phyloP scores from a whole-genome alignment of 345 rosid genomes.

The sweet orange (Citrus sinensis) region DVS_A1.0 CM039163.1:46676001-46676500 shows the following conservation, averaged over 20 bases:
- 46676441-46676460: conserved; percentile 77
- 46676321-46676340: conserved; percentile 5
- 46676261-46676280: neutral
- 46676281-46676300: neutral
- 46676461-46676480: conserved; percentile 85
- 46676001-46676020: neutral
- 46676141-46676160: neutral
- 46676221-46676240: neutral
- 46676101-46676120: too few species aligned
- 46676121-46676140: neutral
- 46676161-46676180: neutral
- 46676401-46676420: conserved; percentile 52
- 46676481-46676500: conserved; percentile 80
- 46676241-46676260: neutral
- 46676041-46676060: too few species aligned
- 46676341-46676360: neutral
- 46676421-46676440: conserved; percentile 61
- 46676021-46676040: too few species aligned
- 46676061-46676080: too few species aligned
- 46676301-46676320: neutral
- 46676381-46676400: neutral
- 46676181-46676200: neutral
- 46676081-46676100: too few species aligned
- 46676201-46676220: neutral
- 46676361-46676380: neutral